These are phyloP conservation scores for Nicotiana otophora DNA, from an alignment of 257 asterid species.

Conservation along the genomic window DNA sequence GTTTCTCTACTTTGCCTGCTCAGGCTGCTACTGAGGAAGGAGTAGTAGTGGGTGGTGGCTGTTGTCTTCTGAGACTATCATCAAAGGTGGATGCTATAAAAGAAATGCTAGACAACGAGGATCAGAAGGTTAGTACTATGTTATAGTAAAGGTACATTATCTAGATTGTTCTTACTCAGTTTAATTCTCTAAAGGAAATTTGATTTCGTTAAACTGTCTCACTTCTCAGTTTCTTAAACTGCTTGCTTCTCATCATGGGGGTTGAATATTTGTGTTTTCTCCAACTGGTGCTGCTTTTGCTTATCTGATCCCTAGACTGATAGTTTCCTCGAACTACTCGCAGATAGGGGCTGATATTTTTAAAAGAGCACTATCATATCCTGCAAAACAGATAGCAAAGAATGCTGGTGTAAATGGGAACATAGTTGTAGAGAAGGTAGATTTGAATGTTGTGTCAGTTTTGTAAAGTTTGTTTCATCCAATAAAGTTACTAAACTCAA, in stretches of 20 bases:
- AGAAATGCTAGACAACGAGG: slow-evolving; percentile 61
- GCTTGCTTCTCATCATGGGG: not conserved
- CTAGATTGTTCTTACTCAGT: not conserved
- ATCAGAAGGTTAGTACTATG: slow-evolving; percentile 44
- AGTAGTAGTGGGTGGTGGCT: slow-evolving; percentile 82
- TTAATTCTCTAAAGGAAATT: not conserved
- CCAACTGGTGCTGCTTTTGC: not conserved
- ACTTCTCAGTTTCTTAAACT: not conserved
- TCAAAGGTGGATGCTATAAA: slow-evolving; percentile 48
- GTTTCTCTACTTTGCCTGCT: not conserved
- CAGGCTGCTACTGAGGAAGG: slow-evolving; percentile 94
- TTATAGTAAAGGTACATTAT: not conserved
- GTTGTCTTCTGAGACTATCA: slow-evolving; percentile 76
- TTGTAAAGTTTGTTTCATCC: not conserved
- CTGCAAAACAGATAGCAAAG: slow-evolving; percentile 72
- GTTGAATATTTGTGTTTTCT: not conserved
- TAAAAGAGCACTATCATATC: slow-evolving; percentile 69
- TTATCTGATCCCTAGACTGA: not conserved
- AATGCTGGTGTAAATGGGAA: slow-evolving; percentile 81
- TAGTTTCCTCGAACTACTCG: not conserved
- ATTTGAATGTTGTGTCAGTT: not conserved
- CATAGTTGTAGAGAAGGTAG: slow-evolving; percentile 58
- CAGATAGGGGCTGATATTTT: slow-evolving; percentile 89
- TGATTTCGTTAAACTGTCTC: not conserved
- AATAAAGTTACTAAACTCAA: not conserved